Evolutionary conservation across 805 yeast species (phyloP).

Genomic region (Ogataea angusta): DNA sequence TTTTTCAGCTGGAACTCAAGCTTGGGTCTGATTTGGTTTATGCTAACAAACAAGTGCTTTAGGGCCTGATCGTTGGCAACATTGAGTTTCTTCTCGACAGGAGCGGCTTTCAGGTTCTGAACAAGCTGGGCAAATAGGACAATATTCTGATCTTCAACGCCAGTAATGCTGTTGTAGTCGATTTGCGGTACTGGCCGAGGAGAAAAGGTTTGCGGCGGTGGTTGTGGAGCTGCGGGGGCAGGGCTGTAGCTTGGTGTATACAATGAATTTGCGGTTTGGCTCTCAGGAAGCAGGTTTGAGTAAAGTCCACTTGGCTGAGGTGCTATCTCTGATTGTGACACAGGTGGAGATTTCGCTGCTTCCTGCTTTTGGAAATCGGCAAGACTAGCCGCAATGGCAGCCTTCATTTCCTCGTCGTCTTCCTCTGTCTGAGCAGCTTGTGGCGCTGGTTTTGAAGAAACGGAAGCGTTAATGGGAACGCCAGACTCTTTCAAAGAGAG

Average conservation of each 20-base stretch:
- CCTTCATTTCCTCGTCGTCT: conserved; percentile 84
- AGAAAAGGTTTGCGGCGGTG: not conserved
- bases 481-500: conserved; percentile 63
- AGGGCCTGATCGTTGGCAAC: conserved; percentile 46
- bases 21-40: conserved; percentile 65
- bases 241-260: not conserved
- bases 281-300: conserved; percentile 25
- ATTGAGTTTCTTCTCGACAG: conserved; percentile 29
- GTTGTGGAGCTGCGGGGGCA: not conserved
- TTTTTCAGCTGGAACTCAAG: conserved; percentile 56
- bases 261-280: not conserved
- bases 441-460: conserved; percentile 4
- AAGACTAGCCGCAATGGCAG: conserved; percentile 91
- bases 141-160: conserved; percentile 67
- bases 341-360: not conserved
- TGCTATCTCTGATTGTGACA: conserved; percentile 5
- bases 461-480: conserved; percentile 3
- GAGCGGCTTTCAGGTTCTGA: conserved; percentile 47
- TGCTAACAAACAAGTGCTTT: conserved; percentile 55
- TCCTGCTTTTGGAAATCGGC: conserved; percentile 53
- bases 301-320: conserved; percentile 27
- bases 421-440: conserved; percentile 43
- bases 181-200: not conserved
- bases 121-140: conserved; percentile 67
- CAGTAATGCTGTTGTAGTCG: conserved; percentile 39